A percentile compares a stretch with the other conserved stretches of the same genome.
Evolutionary conservation across 257 asterid genomes (phyloP).

Genomic region (Nemophila menziesii): DNA sequence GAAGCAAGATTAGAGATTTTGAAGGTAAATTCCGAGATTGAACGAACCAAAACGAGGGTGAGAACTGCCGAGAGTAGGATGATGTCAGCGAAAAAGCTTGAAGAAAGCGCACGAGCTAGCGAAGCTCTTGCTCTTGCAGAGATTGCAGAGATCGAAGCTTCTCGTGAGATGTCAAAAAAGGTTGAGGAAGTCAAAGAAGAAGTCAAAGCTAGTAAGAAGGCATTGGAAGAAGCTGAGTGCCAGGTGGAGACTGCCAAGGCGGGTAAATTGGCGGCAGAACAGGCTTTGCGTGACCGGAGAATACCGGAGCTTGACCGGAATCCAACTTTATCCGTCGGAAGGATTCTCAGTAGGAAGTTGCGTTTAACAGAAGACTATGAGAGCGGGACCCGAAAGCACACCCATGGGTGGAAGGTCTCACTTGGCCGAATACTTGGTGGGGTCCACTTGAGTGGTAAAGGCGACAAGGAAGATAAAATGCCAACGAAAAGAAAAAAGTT

Average conservation of each 20-base stretch:
- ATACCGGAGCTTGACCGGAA: constrained; percentile 72
- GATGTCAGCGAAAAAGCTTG: constrained; percentile 73
- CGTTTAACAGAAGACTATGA: constrained; percentile 51
- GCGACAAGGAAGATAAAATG: constrained; percentile 37
- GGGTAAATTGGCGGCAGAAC: constrained; percentile 51
- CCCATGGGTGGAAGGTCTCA: constrained; percentile 50
- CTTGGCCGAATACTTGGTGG: constrained; percentile 64
- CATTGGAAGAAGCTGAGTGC: constrained; percentile 61
- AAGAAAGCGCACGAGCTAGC: constrained; percentile 75
- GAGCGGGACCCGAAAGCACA: constrained; percentile 18
- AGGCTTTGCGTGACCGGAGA: constrained; percentile 83
- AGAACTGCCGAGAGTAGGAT: constrained; percentile 62
- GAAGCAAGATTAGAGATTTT: constrained; percentile 46
- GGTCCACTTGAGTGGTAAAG: constrained; percentile 15
- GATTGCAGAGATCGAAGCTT: constrained; percentile 68
- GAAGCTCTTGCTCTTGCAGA: constrained; percentile 83
- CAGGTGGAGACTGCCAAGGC: constrained; percentile 69
- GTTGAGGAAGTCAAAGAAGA: no score
- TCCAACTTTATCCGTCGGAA: constrained; percentile 54
- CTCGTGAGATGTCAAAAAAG: constrained; percentile 42
- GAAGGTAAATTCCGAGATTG: constrained; percentile 56
- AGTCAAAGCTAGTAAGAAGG: constrained; percentile 56
- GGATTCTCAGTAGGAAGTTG: constrained; percentile 59
- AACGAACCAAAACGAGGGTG: constrained; percentile 42
- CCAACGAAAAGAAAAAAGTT: constrained; percentile 75